Evolutionary conservation across 495 filamentous ascomycete species (phyloP), one percentile per base, ranked within the genome.

Genomic region (Aspergillus leporis): DNA sequence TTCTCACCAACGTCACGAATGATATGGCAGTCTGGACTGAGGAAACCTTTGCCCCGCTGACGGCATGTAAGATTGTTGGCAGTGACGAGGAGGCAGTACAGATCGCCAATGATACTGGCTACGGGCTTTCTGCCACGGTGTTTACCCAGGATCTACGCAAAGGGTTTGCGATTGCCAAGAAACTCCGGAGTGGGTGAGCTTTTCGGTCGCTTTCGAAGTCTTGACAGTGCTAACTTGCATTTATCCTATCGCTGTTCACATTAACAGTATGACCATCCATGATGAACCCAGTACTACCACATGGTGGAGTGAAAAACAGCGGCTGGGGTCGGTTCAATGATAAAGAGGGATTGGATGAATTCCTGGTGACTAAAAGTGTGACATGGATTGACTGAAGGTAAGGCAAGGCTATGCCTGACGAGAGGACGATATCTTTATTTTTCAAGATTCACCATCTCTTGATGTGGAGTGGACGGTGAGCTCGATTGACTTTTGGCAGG

Each of bases 181-280:
- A 32, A 32, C 5, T 32, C 31, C 31, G 10, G 31, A 32, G 31
- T 32, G 61, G 71, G 18, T n/a, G n/a, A n/a, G n/a, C n/a, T n/a
- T n/a, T n/a, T n/a, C n/a, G n/a, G n/a, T n/a, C n/a, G n/a, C n/a
- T n/a, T n/a, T n/a, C n/a, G n/a, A n/a, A n/a, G n/a, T n/a, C n/a
- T n/a, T n/a, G n/a, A n/a, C n/a, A n/a, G n/a, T n/a, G n/a, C n/a
- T n/a, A n/a, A n/a, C n/a, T n/a, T n/a, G n/a, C n/a, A n/a, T n/a
- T n/a, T n/a, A n/a, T n/a, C n/a, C n/a, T n/a, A n/a, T n/a, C n/a
- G 85, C 86, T 8, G 86, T 95, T 19, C 91, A 94, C 70, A 88
- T 93, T 62, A 94, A 94, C 66, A 77, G 69, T 38, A 90, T 90
- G 85, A 89, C 83, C 7, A 81, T 93, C 1, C 89, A 93, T 66